Evolutionary conservation across 345 rosid species (phyloP), one percentile per base, ranked within the genome.

Genomic region (Populus euphratica): DNA sequence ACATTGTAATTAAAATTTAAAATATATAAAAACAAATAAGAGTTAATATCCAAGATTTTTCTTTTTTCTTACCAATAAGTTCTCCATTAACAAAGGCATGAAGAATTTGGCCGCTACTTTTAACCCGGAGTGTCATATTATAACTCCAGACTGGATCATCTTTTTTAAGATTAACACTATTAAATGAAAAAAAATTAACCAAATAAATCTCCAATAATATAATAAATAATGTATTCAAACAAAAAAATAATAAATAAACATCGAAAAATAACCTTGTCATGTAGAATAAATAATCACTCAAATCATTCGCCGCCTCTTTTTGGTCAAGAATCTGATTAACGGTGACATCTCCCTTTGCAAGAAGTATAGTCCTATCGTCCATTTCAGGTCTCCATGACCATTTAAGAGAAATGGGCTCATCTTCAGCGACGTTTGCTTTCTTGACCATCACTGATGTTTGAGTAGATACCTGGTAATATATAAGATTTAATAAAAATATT

Each of bases 371-470:
- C 36, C 79, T 70, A 1, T 76, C 81, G 18, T 80, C 69, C 0
- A 18, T 36, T 77, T 93, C 93, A 0, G 93, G 91, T 70, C 86
- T 89, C 97, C 95, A 92, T 1, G 52, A 63, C 96, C 94, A 90
- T 61, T 80, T 72, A 2, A 89, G 80, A 36, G 83, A 78, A 61
- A 35, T 23, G 4, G 88, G 83, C 67, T 85, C 73, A 31, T 76
- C 43, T 47, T 84, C 86, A 3, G 86, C 85, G 41, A 70, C 76
- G 67, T 84, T 84, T 6, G 81, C 41, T 43, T 56, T 69, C 17
- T 83, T 87, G 12, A 82, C 87, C 81, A 89, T 85, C 25, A 87
- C 72, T 0, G 88, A 73, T 1, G 91, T 90, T 76, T 92, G 94
- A 41, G 91, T 75, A 62, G 82, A 86, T 61, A 93, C 86, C 88